A percentile compares a stretch with the other conserved stretches of the same genome.
Evolutionary conservation across 805 yeast genomes (phyloP).

Genomic region (Sugiyamaella marilandica): DNA sequence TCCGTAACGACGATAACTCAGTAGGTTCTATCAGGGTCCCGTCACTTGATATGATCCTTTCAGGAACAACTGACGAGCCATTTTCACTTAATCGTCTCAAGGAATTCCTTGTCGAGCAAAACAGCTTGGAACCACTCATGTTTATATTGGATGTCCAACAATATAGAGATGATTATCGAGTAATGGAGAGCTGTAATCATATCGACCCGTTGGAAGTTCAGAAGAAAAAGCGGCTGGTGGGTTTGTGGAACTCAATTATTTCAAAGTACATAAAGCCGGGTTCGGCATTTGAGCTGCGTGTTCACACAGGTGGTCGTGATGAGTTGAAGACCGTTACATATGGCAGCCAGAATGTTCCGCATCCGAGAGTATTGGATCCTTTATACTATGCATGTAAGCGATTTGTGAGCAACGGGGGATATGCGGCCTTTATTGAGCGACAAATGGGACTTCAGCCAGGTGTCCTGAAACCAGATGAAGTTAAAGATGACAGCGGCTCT

Average conservation of each 20-base stretch:
- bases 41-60: constrained; percentile 27
- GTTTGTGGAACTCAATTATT: neutral
- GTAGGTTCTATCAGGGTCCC: neutral
- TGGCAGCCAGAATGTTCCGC: neutral
- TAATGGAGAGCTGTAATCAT: neutral
- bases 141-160: constrained; percentile 28
- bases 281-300: neutral
- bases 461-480: too few relatives aligned
- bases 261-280: neutral
- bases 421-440: neutral
- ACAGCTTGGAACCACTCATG: constrained; percentile 32
- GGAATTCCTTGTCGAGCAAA: constrained; percentile 27
- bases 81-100: constrained; percentile 28
- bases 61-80: constrained; percentile 24
- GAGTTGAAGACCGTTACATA: neutral
- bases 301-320: neutral
- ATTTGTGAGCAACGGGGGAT: neutral
- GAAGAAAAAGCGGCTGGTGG: neutral
- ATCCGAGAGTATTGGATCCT: neutral
- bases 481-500: too few relatives aligned
- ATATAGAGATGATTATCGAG: constrained; percentile 14
- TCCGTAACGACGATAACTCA: neutral
- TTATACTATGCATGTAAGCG: neutral
- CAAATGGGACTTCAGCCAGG: neutral
- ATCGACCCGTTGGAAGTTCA: neutral